These are phyloP conservation scores for Fusarium verticillioides DNA, from an alignment of 2,329 filamentous ascomycete species.

Conservation along the genomic window DNA sequence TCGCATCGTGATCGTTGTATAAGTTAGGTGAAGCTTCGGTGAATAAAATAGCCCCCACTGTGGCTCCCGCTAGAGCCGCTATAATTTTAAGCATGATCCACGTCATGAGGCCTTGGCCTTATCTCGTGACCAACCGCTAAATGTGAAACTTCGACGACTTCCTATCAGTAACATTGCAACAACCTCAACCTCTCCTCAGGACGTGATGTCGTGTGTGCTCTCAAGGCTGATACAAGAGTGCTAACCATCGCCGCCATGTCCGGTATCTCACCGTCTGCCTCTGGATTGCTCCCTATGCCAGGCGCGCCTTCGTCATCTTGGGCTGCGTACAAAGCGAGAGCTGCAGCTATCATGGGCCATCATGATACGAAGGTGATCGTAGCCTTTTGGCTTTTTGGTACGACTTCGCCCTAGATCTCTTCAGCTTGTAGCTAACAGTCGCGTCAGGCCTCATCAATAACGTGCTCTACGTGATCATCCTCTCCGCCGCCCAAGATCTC, in stretches of 20 bases:
- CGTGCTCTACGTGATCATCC: slow-evolving; percentile 96
- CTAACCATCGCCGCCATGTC: slow-evolving; percentile 44
- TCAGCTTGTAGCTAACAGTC: not conserved
- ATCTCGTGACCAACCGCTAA: slow-evolving; percentile 30
- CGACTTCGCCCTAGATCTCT: accelerated
- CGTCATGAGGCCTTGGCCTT: slow-evolving; percentile 37
- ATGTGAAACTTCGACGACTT: not conserved
- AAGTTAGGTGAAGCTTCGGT: slow-evolving; percentile 1
- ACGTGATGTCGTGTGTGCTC: slow-evolving; percentile 20
- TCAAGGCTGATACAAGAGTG: not conserved
- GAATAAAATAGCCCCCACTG: slow-evolving; percentile 8
- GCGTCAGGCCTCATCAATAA: slow-evolving; percentile 80
- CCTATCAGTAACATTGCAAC: slow-evolving; percentile 18
- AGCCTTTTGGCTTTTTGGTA: slow-evolving; percentile 96
- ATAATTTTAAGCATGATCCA: slow-evolving; percentile 32
- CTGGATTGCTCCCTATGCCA: slow-evolving; percentile 65
- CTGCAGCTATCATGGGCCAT: slow-evolving; percentile 71
- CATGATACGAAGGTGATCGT: slow-evolving; percentile 77
- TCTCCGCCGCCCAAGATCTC: slow-evolving; percentile 94
- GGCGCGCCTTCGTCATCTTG: slow-evolving; percentile 73
- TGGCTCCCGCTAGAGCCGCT: slow-evolving; percentile 15
- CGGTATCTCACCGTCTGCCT: slow-evolving; percentile 54
- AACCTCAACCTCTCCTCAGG: not conserved
- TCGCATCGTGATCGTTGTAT: not conserved
- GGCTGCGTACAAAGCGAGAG: slow-evolving; percentile 75